phyloP scores from a whole-genome alignment of 1,139 yeast genomes.

The Taphrina betulina region DNA sequence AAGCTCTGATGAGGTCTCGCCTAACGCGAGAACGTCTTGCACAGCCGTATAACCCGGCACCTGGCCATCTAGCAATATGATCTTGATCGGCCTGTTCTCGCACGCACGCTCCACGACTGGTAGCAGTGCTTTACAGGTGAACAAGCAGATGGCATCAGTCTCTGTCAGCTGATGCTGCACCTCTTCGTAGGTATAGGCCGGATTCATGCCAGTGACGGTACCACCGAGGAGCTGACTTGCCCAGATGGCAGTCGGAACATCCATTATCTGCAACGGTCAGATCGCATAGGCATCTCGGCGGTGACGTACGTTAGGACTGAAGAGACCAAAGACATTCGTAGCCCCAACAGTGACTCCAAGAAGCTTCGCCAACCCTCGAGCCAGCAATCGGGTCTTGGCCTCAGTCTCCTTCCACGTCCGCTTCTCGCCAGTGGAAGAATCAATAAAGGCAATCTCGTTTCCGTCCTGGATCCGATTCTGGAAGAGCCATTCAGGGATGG shows the following conservation, averaged over 20 bases:
- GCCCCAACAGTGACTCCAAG: constrained; percentile 39
- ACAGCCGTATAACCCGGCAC: constrained; percentile 33
- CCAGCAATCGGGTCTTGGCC: constrained; percentile 11
- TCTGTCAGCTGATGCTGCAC: constrained; percentile 44
- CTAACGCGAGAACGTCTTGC: constrained; percentile 38
- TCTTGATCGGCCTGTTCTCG: constrained; percentile 40
- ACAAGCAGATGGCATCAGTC: constrained; percentile 41
- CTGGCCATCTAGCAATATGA: constrained; percentile 25
- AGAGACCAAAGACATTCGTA: constrained; percentile 42
- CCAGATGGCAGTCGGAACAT: constrained; percentile 30
- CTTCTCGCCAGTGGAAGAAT: constrained; percentile 21
- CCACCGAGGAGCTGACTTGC: constrained; percentile 25
- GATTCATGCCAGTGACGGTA: constrained; percentile 45
- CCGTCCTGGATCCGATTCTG: constrained; percentile 12
- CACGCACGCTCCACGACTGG: constrained; percentile 38
- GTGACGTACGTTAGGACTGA: constrained; percentile 42
- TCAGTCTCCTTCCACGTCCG: constrained; percentile 12
- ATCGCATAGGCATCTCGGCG: constrained; percentile 43
- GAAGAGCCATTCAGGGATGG: constrained; percentile 27
- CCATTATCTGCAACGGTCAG: constrained; percentile 42
- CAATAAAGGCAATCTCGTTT: constrained; percentile 22
- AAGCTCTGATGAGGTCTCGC: constrained; percentile 24
- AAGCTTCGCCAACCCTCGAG: constrained; percentile 19
- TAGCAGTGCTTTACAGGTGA: constrained; percentile 40
- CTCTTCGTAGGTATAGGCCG: constrained; percentile 45